phyloP scores from a whole-genome alignment of 768 basidiomycete species.

The Auricularia sp. region DNA sequence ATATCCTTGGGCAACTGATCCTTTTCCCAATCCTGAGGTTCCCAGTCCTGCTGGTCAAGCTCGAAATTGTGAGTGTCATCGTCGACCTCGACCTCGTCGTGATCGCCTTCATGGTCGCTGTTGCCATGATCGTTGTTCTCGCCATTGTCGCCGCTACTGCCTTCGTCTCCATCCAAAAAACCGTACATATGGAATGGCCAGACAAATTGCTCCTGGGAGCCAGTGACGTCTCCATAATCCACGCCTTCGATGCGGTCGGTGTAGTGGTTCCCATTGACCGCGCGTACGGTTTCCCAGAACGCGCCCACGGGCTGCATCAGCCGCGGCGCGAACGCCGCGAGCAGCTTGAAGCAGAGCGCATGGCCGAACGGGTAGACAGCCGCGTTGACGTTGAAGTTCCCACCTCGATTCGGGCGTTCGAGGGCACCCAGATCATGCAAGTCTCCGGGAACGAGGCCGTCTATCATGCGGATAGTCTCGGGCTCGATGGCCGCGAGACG shows the following conservation, averaged over 20 bases:
- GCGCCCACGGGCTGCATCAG: neutral
- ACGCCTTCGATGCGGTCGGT: neutral
- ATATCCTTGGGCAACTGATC: neutral
- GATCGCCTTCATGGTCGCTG: too few species aligned
- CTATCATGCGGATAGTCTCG: neutral
- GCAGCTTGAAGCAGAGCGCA: neutral
- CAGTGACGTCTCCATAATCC: neutral
- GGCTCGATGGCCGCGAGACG: neutral
- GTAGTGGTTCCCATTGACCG: neutral
- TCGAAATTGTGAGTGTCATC: too few species aligned
- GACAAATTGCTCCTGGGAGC: neutral
- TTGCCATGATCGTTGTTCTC: too few species aligned
- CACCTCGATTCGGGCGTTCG: neutral
- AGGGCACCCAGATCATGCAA: neutral
- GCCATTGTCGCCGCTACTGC: too few species aligned
- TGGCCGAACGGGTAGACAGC: neutral
- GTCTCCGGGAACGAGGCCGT: neutral
- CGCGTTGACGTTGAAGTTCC: neutral
- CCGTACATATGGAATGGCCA: neutral
- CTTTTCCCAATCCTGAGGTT: neutral
- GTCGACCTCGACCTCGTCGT: too few species aligned
- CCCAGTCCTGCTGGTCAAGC: too few species aligned
- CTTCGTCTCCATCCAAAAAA: too few species aligned
- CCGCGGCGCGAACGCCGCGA: neutral
- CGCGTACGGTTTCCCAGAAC: neutral